A percentile compares a stretch with the other conserved stretches of the same genome.
Evolutionary conservation across 208 protist species (phyloP).

Genomic region (Leishmania martiniquensis): DNA sequence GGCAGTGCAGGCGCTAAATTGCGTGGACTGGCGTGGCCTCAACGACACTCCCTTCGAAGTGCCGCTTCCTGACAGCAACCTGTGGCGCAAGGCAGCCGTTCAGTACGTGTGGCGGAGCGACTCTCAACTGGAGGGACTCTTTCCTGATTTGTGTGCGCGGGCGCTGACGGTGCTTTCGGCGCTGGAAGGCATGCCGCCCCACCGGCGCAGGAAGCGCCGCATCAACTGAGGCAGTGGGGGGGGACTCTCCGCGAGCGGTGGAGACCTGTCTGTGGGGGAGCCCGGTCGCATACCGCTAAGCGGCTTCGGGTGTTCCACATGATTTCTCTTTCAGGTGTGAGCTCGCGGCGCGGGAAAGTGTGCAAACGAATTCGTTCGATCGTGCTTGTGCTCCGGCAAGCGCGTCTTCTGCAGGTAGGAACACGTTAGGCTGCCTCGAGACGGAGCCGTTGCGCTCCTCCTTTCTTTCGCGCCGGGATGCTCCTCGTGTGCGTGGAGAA

Average conservation of each 20-base stretch:
- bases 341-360: no score
- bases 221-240: constrained; percentile 49
- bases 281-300: neutral
- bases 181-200: constrained; percentile 55
- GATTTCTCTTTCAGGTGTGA: neutral
- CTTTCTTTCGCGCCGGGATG: no score
- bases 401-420: neutral
- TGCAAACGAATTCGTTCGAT: neutral
- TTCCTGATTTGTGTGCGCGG: constrained; percentile 50
- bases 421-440: neutral
- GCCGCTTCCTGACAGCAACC: neutral
- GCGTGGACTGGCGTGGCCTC: neutral
- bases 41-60: neutral
- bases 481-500: no score
- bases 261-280: neutral
- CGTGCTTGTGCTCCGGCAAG: neutral
- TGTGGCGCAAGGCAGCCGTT: neutral
- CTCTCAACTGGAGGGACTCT: constrained; percentile 3
- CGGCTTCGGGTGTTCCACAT: neutral
- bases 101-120: constrained; percentile 12
- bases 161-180: constrained; percentile 48
- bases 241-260: neutral
- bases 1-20: neutral
- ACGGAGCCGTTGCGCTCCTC: no score
- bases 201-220: constrained; percentile 63